These are phyloP conservation scores for Phialophora macrospora DNA, from an alignment of 2,329 filamentous ascomycete genomes.

Conservation along the genomic window DNA sequence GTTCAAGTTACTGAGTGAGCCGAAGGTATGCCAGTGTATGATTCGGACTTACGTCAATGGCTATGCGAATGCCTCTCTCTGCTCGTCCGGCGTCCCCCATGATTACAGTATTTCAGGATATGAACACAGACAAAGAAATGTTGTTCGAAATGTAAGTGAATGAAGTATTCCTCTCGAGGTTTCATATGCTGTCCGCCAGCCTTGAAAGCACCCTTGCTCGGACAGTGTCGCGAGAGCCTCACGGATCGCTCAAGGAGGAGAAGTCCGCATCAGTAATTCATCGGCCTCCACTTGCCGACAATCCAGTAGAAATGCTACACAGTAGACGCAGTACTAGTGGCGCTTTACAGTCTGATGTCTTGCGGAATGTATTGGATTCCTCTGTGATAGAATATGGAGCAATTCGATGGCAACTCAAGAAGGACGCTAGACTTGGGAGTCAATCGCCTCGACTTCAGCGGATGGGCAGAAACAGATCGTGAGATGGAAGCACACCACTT, in stretches of 20 bases:
- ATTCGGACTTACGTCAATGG: conserved; percentile 44
- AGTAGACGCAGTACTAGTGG: neutral
- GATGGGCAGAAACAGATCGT: neutral
- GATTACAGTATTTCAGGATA: conserved; percentile 6
- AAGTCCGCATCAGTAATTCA: conserved; percentile 16
- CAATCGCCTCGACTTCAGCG: neutral
- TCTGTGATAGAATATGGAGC: neutral
- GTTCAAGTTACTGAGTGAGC: conserved; percentile 24
- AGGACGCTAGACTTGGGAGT: neutral
- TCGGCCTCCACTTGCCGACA: conserved; percentile 12
- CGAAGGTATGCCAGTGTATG: conserved; percentile 1
- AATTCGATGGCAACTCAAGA: neutral
- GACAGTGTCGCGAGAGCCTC: conserved; percentile 13
- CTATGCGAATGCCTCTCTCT: conserved; percentile 45
- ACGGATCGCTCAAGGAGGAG: conserved; percentile 13
- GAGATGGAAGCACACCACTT: neutral
- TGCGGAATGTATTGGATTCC: neutral
- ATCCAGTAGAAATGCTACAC: conserved; percentile 4
- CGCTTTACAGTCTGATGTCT: neutral
- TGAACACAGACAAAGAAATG: neutral
- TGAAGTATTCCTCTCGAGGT: neutral
- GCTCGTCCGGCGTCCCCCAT: conserved; percentile 37
- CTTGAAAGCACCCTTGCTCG: neutral
- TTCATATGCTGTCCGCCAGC: neutral
- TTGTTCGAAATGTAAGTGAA: neutral